These are phyloP conservation scores for Litchi chinensis DNA, from an alignment of 345 rosid genomes.

Conservation along the genomic window DNA sequence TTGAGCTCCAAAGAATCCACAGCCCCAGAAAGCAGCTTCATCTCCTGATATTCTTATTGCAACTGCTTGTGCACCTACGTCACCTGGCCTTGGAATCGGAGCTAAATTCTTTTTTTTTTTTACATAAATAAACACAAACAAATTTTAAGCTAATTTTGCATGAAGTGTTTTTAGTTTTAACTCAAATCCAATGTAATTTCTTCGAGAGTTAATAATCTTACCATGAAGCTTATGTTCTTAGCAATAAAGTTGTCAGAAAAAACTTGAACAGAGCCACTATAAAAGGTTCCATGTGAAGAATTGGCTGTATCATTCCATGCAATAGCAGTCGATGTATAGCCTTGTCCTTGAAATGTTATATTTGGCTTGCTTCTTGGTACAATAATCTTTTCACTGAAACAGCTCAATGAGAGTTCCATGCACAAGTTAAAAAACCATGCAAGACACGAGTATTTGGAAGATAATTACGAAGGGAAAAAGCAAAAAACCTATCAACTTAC, in stretches of 20 bases:
- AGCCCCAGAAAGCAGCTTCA: slow-evolving; percentile 69
- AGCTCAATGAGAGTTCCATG: not conserved
- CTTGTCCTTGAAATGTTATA: slow-evolving; percentile 90
- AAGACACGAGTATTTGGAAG: too few relatives aligned
- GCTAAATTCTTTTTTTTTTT: slow-evolving; percentile 59
- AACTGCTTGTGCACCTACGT: slow-evolving; percentile 79
- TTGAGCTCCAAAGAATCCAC: slow-evolving; percentile 97
- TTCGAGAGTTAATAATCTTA: slow-evolving; percentile 22
- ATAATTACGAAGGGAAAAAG: not conserved
- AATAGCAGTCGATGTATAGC: slow-evolving; percentile 73
- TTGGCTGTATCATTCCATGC: slow-evolving; percentile 88
- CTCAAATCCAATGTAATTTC: not conserved
- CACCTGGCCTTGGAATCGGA: slow-evolving; percentile 82
- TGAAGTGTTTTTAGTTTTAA: not conserved
- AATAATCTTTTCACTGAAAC: slow-evolving; percentile 71
- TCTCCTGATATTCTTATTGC: slow-evolving; percentile 80
- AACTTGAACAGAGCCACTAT: slow-evolving; percentile 79
- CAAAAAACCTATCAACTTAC: slow-evolving; percentile 37
- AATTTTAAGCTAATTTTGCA: not conserved
- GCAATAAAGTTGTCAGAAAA: slow-evolving; percentile 77
- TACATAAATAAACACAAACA: not conserved
- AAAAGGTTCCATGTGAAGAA: slow-evolving; percentile 76
- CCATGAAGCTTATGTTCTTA: slow-evolving; percentile 92
- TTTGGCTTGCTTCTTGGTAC: slow-evolving; percentile 68
- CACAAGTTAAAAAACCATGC: not conserved